Conservation (phyloP, 2,329 filamentous ascomycete species). For the Zalaria sp. region DNA sequence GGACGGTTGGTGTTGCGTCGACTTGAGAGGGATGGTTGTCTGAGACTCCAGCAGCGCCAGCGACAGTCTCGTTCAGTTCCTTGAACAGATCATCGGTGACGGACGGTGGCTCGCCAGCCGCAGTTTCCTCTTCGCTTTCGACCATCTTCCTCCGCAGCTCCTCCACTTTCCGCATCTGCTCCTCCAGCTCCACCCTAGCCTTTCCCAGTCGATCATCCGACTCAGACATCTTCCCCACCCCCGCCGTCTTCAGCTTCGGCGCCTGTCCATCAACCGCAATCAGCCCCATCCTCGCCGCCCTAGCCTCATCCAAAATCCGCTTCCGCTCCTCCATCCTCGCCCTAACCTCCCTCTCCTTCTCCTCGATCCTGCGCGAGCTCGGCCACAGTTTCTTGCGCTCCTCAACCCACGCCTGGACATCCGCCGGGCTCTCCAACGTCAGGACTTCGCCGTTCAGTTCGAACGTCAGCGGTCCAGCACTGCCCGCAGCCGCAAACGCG, state of each 20-base stretch:
- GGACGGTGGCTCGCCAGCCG: background rate
- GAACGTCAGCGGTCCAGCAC: conserved; percentile 25
- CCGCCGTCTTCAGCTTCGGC: no score
- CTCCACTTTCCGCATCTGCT: conserved; percentile 13
- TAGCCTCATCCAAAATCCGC: conserved; percentile 14
- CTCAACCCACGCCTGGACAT: conserved; percentile 66
- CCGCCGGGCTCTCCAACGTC: conserved; percentile 41
- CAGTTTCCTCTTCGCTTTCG: conserved; percentile 6
- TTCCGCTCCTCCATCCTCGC: conserved; percentile 11
- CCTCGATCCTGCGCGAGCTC: conserved; percentile 55
- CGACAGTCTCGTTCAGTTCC: no score
- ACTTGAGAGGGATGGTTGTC: background rate
- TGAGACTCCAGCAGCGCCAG: background rate
- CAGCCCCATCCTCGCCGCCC: background rate
- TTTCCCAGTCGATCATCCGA: conserved; percentile 6
- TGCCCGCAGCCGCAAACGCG: conserved; percentile 9
- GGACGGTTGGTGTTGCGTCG: background rate
- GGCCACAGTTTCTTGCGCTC: conserved; percentile 72
- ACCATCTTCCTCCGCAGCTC: conserved; percentile 18
- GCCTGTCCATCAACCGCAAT: background rate
- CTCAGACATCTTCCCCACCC: no score
- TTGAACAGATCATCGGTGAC: no score
- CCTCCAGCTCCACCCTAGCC: conserved; percentile 6
- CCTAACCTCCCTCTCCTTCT: conserved; percentile 24
- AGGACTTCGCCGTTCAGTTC: conserved; percentile 42